A percentile compares a stretch with the other conserved stretches of the same genome.
Evolutionary conservation across 169 alveolate genomes (phyloP).

Genomic region (Cryptosporidium baileyi): DNA sequence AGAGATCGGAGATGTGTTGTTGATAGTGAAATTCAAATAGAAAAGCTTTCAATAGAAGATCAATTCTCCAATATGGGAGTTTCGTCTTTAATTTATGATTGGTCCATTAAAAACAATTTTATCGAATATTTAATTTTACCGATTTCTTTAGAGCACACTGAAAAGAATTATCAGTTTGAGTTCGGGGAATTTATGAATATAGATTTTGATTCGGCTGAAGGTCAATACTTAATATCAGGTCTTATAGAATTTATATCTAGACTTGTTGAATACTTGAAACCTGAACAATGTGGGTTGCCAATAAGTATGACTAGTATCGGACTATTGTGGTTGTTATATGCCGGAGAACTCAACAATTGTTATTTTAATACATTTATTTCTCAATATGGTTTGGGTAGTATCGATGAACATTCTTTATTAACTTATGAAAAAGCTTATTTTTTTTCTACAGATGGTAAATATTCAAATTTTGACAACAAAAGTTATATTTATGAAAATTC

Average conservation of each 20-base stretch:
- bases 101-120: slow-evolving; percentile 7
- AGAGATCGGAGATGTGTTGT: not conserved
- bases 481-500: too few species aligned
- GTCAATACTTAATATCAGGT: not conserved
- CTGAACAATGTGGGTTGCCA: slow-evolving; percentile 48
- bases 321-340: not conserved
- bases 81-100: not conserved
- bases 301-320: slow-evolving; percentile 47
- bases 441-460: not conserved
- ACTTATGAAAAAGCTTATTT: not conserved
- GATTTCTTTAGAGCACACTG: not conserved
- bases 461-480: too few species aligned
- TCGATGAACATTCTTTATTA: not conserved
- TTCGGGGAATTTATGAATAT: not conserved
- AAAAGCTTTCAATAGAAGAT: not conserved
- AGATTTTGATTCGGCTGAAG: not conserved
- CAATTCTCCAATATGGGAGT: not conserved
- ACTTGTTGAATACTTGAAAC: slow-evolving; percentile 23
- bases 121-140: not conserved
- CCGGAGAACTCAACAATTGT: not conserved
- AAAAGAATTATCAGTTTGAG: not conserved
- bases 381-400: not conserved
- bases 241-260: slow-evolving; percentile 20
- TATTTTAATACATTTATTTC: not conserved
- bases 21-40: not conserved